Conservation (phyloP, 2,329 filamentous ascomycete genomes). For the Aureobasidium sp. region DNA sequence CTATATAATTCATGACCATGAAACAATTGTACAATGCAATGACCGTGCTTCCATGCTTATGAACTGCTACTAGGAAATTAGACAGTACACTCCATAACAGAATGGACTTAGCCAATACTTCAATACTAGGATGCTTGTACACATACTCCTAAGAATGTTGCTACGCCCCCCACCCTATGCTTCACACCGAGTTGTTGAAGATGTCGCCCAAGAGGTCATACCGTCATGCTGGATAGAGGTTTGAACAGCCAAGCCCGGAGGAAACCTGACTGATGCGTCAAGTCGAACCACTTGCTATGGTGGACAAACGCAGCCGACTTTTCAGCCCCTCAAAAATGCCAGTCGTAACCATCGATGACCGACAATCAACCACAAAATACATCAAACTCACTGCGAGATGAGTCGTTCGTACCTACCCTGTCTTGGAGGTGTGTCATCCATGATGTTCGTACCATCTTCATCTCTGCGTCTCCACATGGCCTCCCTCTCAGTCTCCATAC, state of each 20-base stretch:
- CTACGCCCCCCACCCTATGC: neutral
- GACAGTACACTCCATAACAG: neutral
- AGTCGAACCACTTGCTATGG: too few relatives aligned
- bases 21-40: neutral
- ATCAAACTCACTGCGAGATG: slow-evolving; percentile 9
- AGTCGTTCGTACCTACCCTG: slow-evolving; percentile 26
- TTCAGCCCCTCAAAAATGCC: too few relatives aligned
- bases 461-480: slow-evolving; percentile 19
- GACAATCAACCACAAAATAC: too few relatives aligned
- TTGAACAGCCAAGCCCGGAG: too few relatives aligned
- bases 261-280: too few relatives aligned
- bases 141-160: neutral
- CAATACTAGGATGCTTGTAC: neutral
- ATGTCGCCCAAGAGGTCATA: neutral
- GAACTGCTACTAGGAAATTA: neutral
- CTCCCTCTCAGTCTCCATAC: slow-evolving; percentile 21
- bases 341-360: too few relatives aligned
- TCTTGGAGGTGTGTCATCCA: slow-evolving; percentile 25
- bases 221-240: too few relatives aligned
- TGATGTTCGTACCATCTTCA: neutral
- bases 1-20: too few relatives aligned
- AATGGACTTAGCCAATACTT: neutral
- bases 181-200: neutral
- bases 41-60: neutral
- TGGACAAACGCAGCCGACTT: too few relatives aligned